phyloP scores from a whole-genome alignment of 2,329 filamentous ascomycete species.

The Exophiala sp. region DNA sequence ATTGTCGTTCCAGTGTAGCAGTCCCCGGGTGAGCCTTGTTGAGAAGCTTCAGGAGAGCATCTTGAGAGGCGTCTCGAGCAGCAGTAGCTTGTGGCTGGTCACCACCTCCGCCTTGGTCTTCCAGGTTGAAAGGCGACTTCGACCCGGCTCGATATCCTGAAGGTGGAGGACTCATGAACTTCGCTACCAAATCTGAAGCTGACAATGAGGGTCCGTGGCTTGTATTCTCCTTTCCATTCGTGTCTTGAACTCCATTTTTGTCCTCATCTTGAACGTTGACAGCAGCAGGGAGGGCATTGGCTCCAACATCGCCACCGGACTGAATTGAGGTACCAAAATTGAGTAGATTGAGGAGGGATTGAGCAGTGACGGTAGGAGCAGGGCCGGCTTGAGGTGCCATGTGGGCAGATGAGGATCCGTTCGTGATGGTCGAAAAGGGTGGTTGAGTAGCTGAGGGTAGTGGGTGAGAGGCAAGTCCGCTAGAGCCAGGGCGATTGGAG shows the following conservation, averaged over 20 bases:
- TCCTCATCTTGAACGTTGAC: constrained; percentile 34
- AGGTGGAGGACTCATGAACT: constrained; percentile 48
- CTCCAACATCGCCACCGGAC: background rate
- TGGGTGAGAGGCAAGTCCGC: constrained; percentile 11
- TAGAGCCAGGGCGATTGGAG: constrained; percentile 14
- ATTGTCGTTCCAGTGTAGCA: constrained; percentile 2
- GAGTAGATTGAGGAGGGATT: constrained; percentile 61
- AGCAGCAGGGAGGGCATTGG: constrained; percentile 7
- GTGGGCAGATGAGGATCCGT: background rate
- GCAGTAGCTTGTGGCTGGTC: constrained; percentile 22
- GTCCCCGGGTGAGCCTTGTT: constrained; percentile 60
- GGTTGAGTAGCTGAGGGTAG: constrained; percentile 17
- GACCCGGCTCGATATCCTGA: constrained; percentile 32
- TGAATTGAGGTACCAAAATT: constrained; percentile 52
- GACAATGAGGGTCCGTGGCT: constrained; percentile 41
- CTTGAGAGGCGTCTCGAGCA: constrained; percentile 65
- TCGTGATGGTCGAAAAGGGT: constrained; percentile 4
- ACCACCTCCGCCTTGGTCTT: constrained; percentile 22
- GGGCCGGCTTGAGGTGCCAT: constrained; percentile 5
- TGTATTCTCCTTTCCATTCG: constrained; percentile 23
- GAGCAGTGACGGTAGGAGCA: constrained; percentile 44
- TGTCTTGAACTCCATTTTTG: constrained; percentile 16
- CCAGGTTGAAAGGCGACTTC: constrained; percentile 27
- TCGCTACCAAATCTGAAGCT: constrained; percentile 56
- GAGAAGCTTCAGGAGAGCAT: constrained; percentile 80